Base-by-base conservation (phyloP, 108 stramenopile species). In the Heterococcus sp. region DNA sequence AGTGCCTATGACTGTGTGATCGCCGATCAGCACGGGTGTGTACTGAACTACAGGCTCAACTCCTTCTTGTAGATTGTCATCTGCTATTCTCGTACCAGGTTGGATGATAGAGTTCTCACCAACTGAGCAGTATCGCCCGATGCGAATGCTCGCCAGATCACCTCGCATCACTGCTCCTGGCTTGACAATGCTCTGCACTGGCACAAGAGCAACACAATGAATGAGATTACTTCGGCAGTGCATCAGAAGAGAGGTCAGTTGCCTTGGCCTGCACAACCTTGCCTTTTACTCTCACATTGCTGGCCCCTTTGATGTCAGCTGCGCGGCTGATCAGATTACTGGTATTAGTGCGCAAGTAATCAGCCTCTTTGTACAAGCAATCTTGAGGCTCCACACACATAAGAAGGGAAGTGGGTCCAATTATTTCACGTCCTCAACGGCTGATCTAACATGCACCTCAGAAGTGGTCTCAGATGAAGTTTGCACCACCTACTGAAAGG, bases 71-170 rank as follows among this genome's bases (percentile, higher is more conserved):
- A 26, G 21, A 29, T 29, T 29, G 68, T 31, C 68, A n/a, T 2
- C n/a, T 33, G 2, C 68, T 2, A 68, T 14, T 72, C 79, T 81
- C 78, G 66, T 66, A 2, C 78, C 78, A 34, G 82, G 82, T 4
- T 73, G 69, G 11, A 83, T 33, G 73, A 78, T 73, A 32, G 82
- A 74, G 28, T 73, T 79, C 32, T 80, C 82, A 33, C 72, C 83
- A 37, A 84, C 67, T 37, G 75, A 66, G 65, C 58, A 82, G 67
- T 75, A 82, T 26, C 79, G 74, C 1, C 83, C 83, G 75, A 84
- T 32, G 37, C 79, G 3, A 28, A 84, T 75, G 29, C 65, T n/a
- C 72, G 75, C 79, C 14, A 75, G 65, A 30, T 84, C 83, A 29
- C 83, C 83, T 26, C 78, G 79, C 66, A 84, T 66, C 65, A 63